phyloP scores from a whole-genome alignment of 176 grass and related monocot species.

The Chrysopogon serrulatus region DNA sequence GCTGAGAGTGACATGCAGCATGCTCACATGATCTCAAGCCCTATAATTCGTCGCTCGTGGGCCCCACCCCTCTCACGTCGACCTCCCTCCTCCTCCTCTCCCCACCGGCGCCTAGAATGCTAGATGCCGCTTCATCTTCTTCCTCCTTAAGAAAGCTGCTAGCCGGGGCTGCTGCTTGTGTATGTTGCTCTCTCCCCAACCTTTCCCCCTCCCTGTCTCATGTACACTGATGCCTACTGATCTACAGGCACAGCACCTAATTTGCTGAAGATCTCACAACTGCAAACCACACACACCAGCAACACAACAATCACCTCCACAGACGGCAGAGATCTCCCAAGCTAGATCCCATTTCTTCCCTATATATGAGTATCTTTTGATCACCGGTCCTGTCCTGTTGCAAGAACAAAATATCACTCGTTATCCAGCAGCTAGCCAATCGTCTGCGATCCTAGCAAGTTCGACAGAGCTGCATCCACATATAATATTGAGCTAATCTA shows the following conservation, averaged over 20 bases:
- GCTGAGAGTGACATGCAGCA: conserved; percentile 71
- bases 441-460: background rate
- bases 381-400: background rate
- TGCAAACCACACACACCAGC: background rate
- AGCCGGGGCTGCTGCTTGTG: background rate
- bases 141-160: conserved; percentile 40
- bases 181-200: background rate
- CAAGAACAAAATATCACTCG: background rate
- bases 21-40: conserved; percentile 69
- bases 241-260: background rate
- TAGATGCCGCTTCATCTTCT: conserved; percentile 26
- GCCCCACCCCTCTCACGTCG: conserved; percentile 10
- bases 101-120: conserved; percentile 21
- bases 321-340: background rate
- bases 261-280: conserved; percentile 21
- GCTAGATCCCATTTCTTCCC: background rate
- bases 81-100: background rate
- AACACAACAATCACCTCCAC: background rate
- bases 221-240: conserved; percentile 14
- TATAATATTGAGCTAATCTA: conserved; percentile 28
- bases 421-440: background rate
- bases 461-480: conserved; percentile 6
- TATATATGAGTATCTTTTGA: conserved; percentile 3
- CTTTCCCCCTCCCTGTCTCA: conserved; percentile 19
- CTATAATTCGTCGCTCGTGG: conserved; percentile 37